Conservation (phyloP, 2,329 filamentous ascomycete genomes). For the Trichophyton benhamiae region DNA sequence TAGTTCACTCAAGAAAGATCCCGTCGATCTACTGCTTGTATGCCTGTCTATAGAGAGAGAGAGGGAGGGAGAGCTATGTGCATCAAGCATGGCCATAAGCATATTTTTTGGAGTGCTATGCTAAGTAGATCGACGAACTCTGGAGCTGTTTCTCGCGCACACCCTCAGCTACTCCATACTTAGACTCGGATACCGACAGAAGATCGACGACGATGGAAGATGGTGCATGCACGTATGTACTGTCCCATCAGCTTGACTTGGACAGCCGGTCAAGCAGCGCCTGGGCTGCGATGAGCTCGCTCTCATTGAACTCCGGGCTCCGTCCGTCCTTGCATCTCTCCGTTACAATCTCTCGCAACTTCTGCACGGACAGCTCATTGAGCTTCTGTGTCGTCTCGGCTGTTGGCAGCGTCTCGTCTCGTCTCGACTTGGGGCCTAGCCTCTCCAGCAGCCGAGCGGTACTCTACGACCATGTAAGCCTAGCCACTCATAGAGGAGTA, state of each 20-base stretch:
- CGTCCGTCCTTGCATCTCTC: slow-evolving; percentile 21
- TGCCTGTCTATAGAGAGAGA: too few species aligned
- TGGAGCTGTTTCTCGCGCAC: too few species aligned
- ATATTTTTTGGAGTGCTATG: too few species aligned
- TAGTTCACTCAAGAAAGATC: too few species aligned
- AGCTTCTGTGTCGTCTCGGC: slow-evolving; percentile 23
- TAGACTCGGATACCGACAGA: too few species aligned
- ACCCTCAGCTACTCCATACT: too few species aligned
- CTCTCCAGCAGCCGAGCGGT: slow-evolving; percentile 10
- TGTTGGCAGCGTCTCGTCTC: slow-evolving; percentile 12
- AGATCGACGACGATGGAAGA: too few species aligned
- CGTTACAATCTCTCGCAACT: slow-evolving; percentile 28
- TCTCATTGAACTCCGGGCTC: slow-evolving; percentile 23
- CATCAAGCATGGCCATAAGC: too few species aligned
- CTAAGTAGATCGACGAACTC: too few species aligned
- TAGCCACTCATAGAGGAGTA: background rate
- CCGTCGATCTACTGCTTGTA: too few species aligned
- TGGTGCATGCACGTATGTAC: too few species aligned
- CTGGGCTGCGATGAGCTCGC: slow-evolving; percentile 32
- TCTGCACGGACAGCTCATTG: slow-evolving; percentile 26
- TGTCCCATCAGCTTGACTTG: background rate
- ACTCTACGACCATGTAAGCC: slow-evolving; percentile 10
- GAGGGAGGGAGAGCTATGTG: too few species aligned
- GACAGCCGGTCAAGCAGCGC: slow-evolving; percentile 25
- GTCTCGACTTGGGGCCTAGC: slow-evolving; percentile 4